Base-by-base conservation (phyloP, 306 rosid genomes). In the Chamaecrista fasciculata region DNA sequence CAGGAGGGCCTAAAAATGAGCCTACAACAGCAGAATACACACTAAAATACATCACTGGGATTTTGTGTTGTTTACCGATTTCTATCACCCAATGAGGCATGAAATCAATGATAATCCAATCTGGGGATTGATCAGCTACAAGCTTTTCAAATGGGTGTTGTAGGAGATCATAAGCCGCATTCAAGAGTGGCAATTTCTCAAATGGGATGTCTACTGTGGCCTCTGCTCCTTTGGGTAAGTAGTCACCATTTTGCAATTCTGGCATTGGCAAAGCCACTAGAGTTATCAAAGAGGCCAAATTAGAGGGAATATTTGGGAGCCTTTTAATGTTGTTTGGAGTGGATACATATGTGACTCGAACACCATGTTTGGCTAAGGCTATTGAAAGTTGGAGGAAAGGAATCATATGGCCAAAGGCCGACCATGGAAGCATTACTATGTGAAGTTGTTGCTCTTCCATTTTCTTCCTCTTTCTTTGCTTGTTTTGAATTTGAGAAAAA, bases 271-370 rank as follows among this genome's bases (percentile, higher is more conserved):
- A 1, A 5, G 7, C 49, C 19, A 15, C 75, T 8, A 75, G 34
- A 23, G 59, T 33, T 7, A 79, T 19, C 11, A 70, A 11, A 58
- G 62, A 60, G 3, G 66, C 1, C 57, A 79, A 50, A 46, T 1
- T 57, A 37, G 79, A 66, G 57, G 83, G 74, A 5, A 74, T 4
- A 48, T 70, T 39, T 0, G 80, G 80, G 56, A 79, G 83, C 12
- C 83, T 53, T 36, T 69, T 62, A 69, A 74, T 69, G 69, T 68
- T 74, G 39, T 40, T 74, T 6, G 83, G 79, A 12, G 83, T 74
- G 56, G 76, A 52, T 11, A 79, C 37, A 53, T 51, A 69, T 37
- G 73, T 55, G 26, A 79, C 80, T 21, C 11, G 80, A 57, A 74
- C 46, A 47, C 77, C 77, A 36, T 69, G 20, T 64, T 47, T 75